Percentiles rank a stretch among this genome's conserved stretches.
Evolutionary conservation across 1,284 basidiomycete genomes (phyloP).

Genomic region (Austropuccinia psidii): DNA sequence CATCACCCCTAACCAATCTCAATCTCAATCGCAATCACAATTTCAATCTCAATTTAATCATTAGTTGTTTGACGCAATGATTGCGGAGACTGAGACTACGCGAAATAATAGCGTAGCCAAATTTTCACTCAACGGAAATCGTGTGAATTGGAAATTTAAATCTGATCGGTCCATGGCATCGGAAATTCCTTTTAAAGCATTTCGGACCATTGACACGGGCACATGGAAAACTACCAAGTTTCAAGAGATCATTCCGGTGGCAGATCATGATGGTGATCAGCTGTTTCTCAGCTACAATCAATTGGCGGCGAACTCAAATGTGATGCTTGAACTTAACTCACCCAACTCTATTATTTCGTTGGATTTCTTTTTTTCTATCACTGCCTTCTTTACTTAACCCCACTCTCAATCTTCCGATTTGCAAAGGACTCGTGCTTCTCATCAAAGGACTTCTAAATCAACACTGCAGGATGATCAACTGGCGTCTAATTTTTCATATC

Average conservation of each 20-base stretch:
- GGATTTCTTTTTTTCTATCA: conserved; percentile 80
- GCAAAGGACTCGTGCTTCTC: not conserved
- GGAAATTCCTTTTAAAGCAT: conserved; percentile 77
- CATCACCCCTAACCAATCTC: too few relatives aligned
- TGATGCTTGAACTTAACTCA: conserved; percentile 81
- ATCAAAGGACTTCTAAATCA: conserved; percentile 7
- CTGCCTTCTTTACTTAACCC: conserved; percentile 74
- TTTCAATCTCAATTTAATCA: too few relatives aligned
- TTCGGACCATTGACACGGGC: conserved; percentile 83
- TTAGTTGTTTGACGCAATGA: conserved; percentile 74
- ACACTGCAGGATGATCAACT: not conserved
- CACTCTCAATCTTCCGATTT: conserved; percentile 56
- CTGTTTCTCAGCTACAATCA: conserved; percentile 87
- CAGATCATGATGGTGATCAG: conserved; percentile 80
- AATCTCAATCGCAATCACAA: too few relatives aligned
- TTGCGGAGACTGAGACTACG: conserved; percentile 58
- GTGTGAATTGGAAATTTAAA: conserved; percentile 71
- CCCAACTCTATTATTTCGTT: conserved; percentile 89
- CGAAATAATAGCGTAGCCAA: conserved; percentile 73
- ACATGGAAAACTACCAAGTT: conserved; percentile 69
- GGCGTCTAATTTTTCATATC: conserved; percentile 8
- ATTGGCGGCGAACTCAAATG: conserved; percentile 59
- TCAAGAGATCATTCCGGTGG: conserved; percentile 89
- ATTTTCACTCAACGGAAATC: conserved; percentile 74
- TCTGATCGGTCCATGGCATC: conserved; percentile 76